Percentiles rank a stretch among this genome's conserved stretches.
phyloP scores from a whole-genome alignment of 2,329 filamentous ascomycete genomes.

The Calonectria pauciramosa region DNA sequence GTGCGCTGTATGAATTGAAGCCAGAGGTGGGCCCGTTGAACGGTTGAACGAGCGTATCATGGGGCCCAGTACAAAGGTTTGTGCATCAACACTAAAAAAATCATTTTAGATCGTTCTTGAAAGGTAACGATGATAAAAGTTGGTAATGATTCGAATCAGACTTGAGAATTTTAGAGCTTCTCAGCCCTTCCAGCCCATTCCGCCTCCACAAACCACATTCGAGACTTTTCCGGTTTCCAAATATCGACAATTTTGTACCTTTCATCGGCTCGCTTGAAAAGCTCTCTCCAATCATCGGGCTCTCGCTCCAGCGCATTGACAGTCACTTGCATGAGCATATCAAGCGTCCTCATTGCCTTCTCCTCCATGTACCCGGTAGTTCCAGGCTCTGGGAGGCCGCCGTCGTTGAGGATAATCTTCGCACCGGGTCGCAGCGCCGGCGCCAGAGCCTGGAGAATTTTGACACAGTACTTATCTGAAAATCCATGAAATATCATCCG shows the following conservation, averaged over 20 bases:
- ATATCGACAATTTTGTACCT: slow-evolving; percentile 24
- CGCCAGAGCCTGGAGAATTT: slow-evolving; percentile 47
- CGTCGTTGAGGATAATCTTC: slow-evolving; percentile 44
- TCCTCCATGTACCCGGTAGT: neutral
- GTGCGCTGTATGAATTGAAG: no score
- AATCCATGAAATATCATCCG: slow-evolving; percentile 52
- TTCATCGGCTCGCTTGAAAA: slow-evolving; percentile 20
- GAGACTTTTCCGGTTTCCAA: slow-evolving; percentile 33
- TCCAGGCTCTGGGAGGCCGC: neutral
- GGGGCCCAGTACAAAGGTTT: neutral
- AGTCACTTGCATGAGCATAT: neutral
- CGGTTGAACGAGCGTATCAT: neutral
- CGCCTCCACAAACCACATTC: slow-evolving; percentile 35
- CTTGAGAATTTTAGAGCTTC: neutral
- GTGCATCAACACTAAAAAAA: neutral
- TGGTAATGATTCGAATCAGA: neutral
- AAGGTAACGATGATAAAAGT: neutral
- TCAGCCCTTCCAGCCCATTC: slow-evolving; percentile 14
- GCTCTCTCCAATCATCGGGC: neutral
- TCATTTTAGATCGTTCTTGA: neutral
- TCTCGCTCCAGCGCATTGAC: slow-evolving; percentile 1
- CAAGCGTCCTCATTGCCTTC: slow-evolving; percentile 2
- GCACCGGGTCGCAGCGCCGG: slow-evolving; percentile 31
- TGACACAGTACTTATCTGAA: slow-evolving; percentile 49
- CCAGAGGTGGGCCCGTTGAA: neutral